Evolutionary conservation across 2,329 filamentous ascomycete genomes (phyloP).

Genomic region (Stachybotrys chlorohalonatus): DNA sequence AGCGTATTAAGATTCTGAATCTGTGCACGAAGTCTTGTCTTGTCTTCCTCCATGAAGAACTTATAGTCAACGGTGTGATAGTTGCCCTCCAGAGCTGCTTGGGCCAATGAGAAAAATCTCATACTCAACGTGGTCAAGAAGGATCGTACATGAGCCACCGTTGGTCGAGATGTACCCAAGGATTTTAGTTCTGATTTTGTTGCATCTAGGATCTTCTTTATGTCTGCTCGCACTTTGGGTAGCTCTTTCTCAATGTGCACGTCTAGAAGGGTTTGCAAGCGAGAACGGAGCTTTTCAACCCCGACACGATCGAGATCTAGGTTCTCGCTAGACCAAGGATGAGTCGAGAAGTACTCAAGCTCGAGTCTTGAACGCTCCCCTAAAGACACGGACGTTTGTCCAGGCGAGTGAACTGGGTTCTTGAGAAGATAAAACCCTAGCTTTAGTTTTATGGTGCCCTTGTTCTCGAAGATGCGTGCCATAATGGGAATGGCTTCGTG

Average conservation of each 20-base stretch:
- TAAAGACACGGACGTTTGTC: conserved; percentile 22
- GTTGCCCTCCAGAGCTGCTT: conserved; percentile 13
- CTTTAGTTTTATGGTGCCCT: conserved; percentile 32
- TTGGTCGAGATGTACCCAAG: conserved; percentile 9
- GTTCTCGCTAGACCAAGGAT: conserved; percentile 19
- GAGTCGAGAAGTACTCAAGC: conserved; percentile 29
- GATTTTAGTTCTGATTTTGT: conserved; percentile 3
- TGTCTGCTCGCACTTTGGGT: conserved; percentile 14
- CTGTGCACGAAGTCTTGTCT: conserved; percentile 16
- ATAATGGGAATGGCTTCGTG: conserved; percentile 10
- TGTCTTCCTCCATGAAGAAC: conserved; percentile 8
- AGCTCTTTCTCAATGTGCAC: conserved; percentile 18
- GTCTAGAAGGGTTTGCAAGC: conserved; percentile 15
- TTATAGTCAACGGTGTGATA: conserved; percentile 7
- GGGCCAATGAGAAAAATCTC: conserved; percentile 12
- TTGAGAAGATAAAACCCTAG: conserved; percentile 24
- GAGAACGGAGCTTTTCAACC: conserved; percentile 7
- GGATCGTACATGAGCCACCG: conserved; percentile 7
- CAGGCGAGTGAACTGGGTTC: conserved; percentile 23
- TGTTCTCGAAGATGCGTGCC: conserved; percentile 17
- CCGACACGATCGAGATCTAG: conserved; percentile 11
- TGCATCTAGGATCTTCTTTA: conserved; percentile 5
- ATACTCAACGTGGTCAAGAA: conserved; percentile 13
- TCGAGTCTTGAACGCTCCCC: conserved; percentile 24
- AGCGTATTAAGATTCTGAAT: conserved; percentile 6